Evolutionary conservation across 2,329 filamentous ascomycete genomes (phyloP).

Genomic region (Talaromyces piceae): DNA sequence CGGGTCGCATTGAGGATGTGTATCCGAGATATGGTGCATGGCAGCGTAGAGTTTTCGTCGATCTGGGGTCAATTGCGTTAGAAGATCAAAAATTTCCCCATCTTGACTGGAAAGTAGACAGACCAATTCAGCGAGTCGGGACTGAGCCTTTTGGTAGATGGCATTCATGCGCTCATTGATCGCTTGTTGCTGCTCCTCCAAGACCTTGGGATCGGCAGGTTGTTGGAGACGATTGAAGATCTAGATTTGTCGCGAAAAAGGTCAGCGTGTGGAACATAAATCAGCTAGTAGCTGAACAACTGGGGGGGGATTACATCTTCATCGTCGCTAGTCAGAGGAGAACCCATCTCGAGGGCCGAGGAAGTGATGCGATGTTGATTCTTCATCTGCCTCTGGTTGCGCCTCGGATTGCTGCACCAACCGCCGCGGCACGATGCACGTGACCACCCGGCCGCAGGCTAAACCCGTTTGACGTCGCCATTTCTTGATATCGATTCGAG

Average conservation of each 20-base stretch:
- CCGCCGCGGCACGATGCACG: not conserved
- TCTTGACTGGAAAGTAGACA: slow-evolving; percentile 14
- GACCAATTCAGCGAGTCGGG: slow-evolving; percentile 59
- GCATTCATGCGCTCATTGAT: slow-evolving; percentile 51
- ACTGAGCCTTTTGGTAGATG: slow-evolving; percentile 56
- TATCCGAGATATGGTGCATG: slow-evolving; percentile 80
- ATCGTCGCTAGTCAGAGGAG: slow-evolving; percentile 35
- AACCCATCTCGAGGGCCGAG: slow-evolving; percentile 34
- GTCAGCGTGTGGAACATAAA: not conserved
- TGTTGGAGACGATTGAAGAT: slow-evolving; percentile 35
- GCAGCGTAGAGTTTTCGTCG: slow-evolving; percentile 73
- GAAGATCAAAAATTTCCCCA: not conserved
- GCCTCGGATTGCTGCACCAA: not conserved
- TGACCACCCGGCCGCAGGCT: too few relatives aligned
- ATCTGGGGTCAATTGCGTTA: slow-evolving; percentile 45
- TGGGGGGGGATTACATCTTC: slow-evolving; percentile 25
- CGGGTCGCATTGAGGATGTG: slow-evolving; percentile 74
- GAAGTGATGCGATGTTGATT: not conserved
- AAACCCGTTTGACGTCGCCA: too few relatives aligned
- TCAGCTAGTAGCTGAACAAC: not conserved
- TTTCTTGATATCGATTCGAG: too few relatives aligned
- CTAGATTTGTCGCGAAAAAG: slow-evolving; percentile 15
- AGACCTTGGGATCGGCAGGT: slow-evolving; percentile 51
- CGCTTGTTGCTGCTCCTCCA: slow-evolving; percentile 53
- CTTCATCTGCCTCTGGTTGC: not conserved